phyloP scores from a whole-genome alignment of 768 basidiomycete genomes.

The Amanita brunnescens region DNA sequence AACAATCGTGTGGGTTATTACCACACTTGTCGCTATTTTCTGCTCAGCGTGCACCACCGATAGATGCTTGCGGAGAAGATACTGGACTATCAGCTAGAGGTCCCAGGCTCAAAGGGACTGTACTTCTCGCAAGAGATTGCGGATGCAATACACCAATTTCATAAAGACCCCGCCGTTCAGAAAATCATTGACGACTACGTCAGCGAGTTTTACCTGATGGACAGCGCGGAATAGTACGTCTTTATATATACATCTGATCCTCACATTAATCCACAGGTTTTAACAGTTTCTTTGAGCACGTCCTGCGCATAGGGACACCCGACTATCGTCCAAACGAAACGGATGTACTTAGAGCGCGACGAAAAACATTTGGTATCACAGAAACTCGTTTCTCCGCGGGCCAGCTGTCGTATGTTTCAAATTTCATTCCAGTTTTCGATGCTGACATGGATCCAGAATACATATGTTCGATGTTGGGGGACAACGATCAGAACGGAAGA shows the following conservation, averaged over 20 bases:
- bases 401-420: conserved; percentile 41
- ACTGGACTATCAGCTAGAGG: conserved; percentile 46
- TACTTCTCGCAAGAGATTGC: conserved; percentile 57
- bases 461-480: conserved; percentile 78
- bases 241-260: neutral
- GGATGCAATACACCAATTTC: conserved; percentile 56
- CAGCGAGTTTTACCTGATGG: conserved; percentile 89
- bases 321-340: conserved; percentile 82
- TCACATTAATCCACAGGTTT: neutral
- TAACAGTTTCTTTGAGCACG: conserved; percentile 75
- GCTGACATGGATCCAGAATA: conserved; percentile 24
- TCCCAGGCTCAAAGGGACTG: conserved; percentile 28
- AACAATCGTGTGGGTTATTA: conserved; percentile 46
- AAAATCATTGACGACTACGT: conserved; percentile 47
- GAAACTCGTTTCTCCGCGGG: conserved; percentile 81
- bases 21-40: conserved; percentile 4
- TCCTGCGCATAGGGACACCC: conserved; percentile 70
- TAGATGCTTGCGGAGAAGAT: conserved; percentile 48
- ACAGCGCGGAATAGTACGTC: conserved; percentile 82
- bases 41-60: neutral
- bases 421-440: neutral
- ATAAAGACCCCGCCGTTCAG: conserved; percentile 59
- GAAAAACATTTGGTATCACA: conserved; percentile 84
- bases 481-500: conserved; percentile 73
- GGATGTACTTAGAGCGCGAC: conserved; percentile 82